Base-by-base conservation (phyloP, 495 filamentous ascomycete species). In the Friedmanniomyces simplex region DNA sequence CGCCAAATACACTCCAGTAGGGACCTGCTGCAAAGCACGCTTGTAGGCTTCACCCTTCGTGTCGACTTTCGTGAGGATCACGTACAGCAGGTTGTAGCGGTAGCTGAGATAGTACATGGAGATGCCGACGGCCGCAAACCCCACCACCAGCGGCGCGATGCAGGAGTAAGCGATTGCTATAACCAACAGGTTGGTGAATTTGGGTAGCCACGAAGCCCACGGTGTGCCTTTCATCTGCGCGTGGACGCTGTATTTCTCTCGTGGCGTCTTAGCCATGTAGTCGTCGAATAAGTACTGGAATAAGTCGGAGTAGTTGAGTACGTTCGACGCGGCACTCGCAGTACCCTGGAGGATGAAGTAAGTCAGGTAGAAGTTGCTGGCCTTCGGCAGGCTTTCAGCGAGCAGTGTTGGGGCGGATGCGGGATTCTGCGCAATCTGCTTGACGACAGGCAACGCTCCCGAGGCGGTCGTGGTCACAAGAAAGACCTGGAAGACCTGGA, bases 401-500 rank as follows among this genome's bases (percentile, higher is more conserved):
- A 72, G 65, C 21, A 71, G 37, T 0, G 30, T 42, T 0, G 70
- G 66, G 14, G 68, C 62, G n/a, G 54, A 52, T 0, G 52, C 26
- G 12, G 69, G 69, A 47, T 71, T 46, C 16, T 60, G 21, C 3
- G 56, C 54, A 41, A 73, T 66, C 34, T 68, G 26, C 0, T 57
- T 49, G 0, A 55, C 49, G 1, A 69, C 67, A 1, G 68, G 60
- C 12, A 69, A 63, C 16, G 67, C 64, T 12, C 69, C 70, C 32
- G 70, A 71, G 1, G 68, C 50, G 14, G 69, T 54, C 14, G 67
- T 68, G 2, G 64, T 70, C 51, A 73, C 61, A 21, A 73, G 63
- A 53, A 73, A 73, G 34, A 73, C 66, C 55, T 72, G 69, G 45
- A 67, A 59, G 30, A 72, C 67, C 54, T 71, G 70, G 62, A 72